Percentiles rank a stretch among this genome's conserved stretches.
phyloP scores from a whole-genome alignment of 768 basidiomycete species.

The Hemileccinum impolitum region DNA sequence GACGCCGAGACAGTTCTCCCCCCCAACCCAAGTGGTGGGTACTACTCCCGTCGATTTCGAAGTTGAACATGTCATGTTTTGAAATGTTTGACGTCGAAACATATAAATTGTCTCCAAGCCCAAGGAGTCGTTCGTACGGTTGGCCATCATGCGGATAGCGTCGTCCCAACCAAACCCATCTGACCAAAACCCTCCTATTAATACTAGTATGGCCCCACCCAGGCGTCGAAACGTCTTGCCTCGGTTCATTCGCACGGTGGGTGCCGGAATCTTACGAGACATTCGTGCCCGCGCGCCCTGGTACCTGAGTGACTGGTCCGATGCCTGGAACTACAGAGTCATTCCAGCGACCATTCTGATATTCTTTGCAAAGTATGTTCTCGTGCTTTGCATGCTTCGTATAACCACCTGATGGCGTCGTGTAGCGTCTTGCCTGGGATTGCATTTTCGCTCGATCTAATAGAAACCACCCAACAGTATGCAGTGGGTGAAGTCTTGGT shows the following conservation, averaged over 20 bases:
- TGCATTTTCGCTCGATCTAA: conserved; percentile 88
- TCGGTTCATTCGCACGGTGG: conserved; percentile 32
- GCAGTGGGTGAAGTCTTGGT: conserved; percentile 85
- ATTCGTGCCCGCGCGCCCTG: conserved; percentile 69
- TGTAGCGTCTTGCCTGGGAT: conserved; percentile 81
- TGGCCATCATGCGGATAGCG: too few relatives aligned
- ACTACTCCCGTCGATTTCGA: too few relatives aligned
- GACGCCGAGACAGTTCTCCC: too few relatives aligned
- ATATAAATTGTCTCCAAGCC: too few relatives aligned
- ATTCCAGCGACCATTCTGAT: conserved; percentile 83
- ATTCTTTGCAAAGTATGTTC: conserved; percentile 75
- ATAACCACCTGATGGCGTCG: not conserved
- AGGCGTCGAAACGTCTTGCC: not conserved
- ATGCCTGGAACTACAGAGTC: conserved; percentile 90
- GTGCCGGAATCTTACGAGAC: conserved; percentile 68
- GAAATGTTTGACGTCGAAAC: too few relatives aligned
- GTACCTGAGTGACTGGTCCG: conserved; percentile 85
- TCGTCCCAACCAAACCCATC: too few relatives aligned
- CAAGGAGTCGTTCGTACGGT: too few relatives aligned
- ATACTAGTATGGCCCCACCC: too few relatives aligned
- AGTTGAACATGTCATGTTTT: too few relatives aligned
- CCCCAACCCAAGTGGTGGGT: too few relatives aligned
- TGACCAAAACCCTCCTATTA: too few relatives aligned
- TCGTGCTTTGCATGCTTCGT: not conserved
- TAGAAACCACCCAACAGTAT: conserved; percentile 87